Evolutionary conservation across 164 flowering plant genomes (phyloP).

Genomic region (Macadamia integrifolia): DNA sequence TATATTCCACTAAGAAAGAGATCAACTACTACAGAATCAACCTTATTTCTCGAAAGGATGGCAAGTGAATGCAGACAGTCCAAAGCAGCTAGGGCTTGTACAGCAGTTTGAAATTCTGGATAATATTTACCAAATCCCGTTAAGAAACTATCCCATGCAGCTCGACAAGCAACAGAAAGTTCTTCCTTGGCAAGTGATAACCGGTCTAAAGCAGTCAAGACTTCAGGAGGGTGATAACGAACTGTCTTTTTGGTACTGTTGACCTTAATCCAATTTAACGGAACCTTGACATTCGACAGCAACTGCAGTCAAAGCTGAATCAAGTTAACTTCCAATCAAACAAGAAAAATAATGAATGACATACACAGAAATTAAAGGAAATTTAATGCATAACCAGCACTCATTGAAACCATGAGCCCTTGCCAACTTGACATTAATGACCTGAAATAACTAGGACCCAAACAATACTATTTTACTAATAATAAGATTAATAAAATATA

Average conservation of each 20-base stretch:
- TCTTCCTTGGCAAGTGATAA: slow-evolving; percentile 73
- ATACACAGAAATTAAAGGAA: background rate
- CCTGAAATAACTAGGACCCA: background rate
- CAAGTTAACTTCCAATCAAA: slow-evolving; percentile 1
- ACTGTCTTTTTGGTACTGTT: slow-evolving; percentile 82
- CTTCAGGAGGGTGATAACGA: slow-evolving; percentile 94
- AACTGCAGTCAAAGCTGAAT: slow-evolving; percentile 43
- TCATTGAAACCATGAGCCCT: background rate
- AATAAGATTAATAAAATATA: background rate
- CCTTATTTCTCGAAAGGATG: slow-evolving; percentile 76
- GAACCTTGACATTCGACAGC: slow-evolving; percentile 58
- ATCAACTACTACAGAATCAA: slow-evolving; percentile 6
- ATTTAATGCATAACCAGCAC: background rate
- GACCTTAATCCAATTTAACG: slow-evolving; percentile 76
- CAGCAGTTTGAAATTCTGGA: slow-evolving; percentile 80
- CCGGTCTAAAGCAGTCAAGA: slow-evolving; percentile 53
- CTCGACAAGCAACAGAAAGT: slow-evolving; percentile 51
- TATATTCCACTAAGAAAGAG: background rate
- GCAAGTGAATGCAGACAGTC: slow-evolving; percentile 87
- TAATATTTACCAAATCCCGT: slow-evolving; percentile 53
- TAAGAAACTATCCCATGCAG: slow-evolving; percentile 72
- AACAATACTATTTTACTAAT: background rate
- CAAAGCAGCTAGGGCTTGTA: slow-evolving; percentile 85
- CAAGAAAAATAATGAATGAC: background rate
- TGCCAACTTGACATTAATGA: background rate